These are phyloP conservation scores for Chaetomium sp. DNA, from an alignment of 2,329 filamentous ascomycete species.

Conservation along the genomic window DNA sequence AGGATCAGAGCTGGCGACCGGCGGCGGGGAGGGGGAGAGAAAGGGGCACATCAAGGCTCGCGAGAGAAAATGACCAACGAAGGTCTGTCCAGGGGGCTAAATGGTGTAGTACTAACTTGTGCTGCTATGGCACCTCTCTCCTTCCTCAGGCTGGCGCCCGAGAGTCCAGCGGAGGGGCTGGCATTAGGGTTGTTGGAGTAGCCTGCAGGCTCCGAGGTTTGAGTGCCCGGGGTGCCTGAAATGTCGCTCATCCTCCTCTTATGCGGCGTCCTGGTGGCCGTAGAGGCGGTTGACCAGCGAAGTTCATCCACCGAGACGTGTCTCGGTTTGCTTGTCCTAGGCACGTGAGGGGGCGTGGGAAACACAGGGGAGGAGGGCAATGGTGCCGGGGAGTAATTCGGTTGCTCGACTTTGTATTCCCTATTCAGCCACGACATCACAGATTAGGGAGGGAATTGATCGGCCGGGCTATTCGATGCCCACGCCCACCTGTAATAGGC, in stretches of 20 bases:
- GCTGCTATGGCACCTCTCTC: conserved; percentile 44
- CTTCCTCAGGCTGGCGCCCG: conserved; percentile 29
- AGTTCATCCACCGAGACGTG: not conserved
- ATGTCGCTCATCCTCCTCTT: conserved; percentile 11
- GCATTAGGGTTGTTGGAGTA: not conserved
- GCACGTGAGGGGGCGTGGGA: not conserved
- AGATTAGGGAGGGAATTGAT: not conserved
- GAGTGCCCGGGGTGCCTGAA: conserved; percentile 10
- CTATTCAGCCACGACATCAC: conserved; percentile 5
- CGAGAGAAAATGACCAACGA: not conserved
- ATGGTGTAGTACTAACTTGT: conserved; percentile 29
- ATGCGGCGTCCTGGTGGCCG: not conserved
- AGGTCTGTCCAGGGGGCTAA: not conserved
- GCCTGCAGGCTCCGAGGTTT: not conserved
- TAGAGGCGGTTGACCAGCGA: not conserved
- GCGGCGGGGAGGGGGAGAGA: not conserved
- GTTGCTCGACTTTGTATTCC: conserved; percentile 1
- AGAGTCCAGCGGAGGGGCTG: conserved; percentile 5
- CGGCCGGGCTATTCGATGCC: not conserved
- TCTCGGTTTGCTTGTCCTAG: not conserved
- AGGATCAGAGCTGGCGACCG: not conserved
- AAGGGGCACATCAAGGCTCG: not conserved
- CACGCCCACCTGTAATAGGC: not conserved
- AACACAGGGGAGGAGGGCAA: not conserved
- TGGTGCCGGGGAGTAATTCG: not conserved